Percentiles rank a stretch among this genome's conserved stretches.
phyloP scores from a whole-genome alignment of 2,329 filamentous ascomycete genomes.

The Fusarium mexicanum region DNA sequence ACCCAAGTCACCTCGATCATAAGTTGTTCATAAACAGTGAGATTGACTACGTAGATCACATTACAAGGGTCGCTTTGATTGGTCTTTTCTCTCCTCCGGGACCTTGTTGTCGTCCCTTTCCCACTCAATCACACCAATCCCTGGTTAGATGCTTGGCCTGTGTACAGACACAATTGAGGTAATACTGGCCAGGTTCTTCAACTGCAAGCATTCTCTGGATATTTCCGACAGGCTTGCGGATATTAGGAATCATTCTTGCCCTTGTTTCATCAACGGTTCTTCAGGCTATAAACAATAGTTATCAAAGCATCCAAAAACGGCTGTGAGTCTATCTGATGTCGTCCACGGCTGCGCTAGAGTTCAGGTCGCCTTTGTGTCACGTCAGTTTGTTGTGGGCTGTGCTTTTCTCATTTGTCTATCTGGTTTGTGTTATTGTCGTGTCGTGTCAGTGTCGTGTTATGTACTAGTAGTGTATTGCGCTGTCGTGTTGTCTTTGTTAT shows the following conservation, averaged over 20 bases:
- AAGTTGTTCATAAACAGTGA: not conserved
- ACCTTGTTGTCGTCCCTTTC: not conserved
- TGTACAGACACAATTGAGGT: conserved; percentile 1
- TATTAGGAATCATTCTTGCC: not conserved
- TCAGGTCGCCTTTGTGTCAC: conserved; percentile 27
- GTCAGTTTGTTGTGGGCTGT: conserved; percentile 28
- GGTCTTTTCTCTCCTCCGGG: not conserved
- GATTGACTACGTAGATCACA: conserved; percentile 26
- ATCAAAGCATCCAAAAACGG: not conserved
- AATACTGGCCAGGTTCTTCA: not conserved
- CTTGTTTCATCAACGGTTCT: not conserved
- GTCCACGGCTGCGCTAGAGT: conserved; percentile 21
- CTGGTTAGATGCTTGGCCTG: not conserved
- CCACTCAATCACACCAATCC: conserved; percentile 13
- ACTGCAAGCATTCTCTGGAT: conserved; percentile 11
- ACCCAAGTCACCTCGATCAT: not conserved
- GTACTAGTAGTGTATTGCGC: conserved; percentile 39
- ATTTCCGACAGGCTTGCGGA: conserved; percentile 1
- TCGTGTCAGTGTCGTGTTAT: conserved; percentile 39
- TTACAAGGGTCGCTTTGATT: conserved; percentile 21
- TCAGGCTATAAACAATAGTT: not conserved
- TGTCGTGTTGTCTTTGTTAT: conserved; percentile 38
- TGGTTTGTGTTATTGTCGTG: conserved; percentile 31
- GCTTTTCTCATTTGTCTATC: conserved; percentile 20
- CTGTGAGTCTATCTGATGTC: not conserved